Evolutionary conservation across 176 grass and related monocot genomes (phyloP).

Genomic region (Triticum timopheevii): DNA sequence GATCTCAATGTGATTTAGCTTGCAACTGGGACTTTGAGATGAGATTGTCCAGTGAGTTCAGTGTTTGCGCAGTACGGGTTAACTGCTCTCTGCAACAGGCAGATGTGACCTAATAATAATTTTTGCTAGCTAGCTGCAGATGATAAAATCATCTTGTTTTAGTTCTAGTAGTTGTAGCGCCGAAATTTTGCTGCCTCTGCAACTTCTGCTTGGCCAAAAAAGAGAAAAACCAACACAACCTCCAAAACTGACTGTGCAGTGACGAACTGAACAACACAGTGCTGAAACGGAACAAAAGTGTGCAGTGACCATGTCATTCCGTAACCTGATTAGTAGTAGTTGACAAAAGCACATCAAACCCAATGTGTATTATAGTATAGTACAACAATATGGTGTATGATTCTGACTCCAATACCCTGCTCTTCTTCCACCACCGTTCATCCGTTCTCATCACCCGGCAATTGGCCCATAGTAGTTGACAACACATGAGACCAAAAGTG

Average conservation of each 20-base stretch:
- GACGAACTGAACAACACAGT: background rate
- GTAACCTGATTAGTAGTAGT: background rate
- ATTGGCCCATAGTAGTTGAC: background rate
- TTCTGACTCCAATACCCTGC: background rate
- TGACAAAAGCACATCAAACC: background rate
- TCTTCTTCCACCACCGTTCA: background rate
- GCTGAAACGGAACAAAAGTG: background rate
- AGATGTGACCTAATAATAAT: background rate
- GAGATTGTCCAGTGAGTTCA: background rate
- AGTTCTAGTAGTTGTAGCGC: background rate
- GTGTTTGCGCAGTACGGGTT: background rate
- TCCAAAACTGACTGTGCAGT: background rate
- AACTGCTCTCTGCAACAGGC: background rate
- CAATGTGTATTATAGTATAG: too few species aligned
- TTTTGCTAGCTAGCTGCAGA: background rate
- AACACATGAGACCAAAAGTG: background rate
- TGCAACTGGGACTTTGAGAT: background rate
- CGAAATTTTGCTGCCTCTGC: background rate
- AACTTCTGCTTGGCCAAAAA: background rate
- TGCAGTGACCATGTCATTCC: background rate
- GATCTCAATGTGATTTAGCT: too few species aligned
- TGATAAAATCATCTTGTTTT: background rate
- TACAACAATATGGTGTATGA: background rate
- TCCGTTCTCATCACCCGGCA: background rate
- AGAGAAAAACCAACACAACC: too few species aligned